Percentiles rank a stretch among this genome's conserved stretches.
phyloP scores from a whole-genome alignment of 495 filamentous ascomycete genomes.

The Apiosordaria backusii region DNA sequence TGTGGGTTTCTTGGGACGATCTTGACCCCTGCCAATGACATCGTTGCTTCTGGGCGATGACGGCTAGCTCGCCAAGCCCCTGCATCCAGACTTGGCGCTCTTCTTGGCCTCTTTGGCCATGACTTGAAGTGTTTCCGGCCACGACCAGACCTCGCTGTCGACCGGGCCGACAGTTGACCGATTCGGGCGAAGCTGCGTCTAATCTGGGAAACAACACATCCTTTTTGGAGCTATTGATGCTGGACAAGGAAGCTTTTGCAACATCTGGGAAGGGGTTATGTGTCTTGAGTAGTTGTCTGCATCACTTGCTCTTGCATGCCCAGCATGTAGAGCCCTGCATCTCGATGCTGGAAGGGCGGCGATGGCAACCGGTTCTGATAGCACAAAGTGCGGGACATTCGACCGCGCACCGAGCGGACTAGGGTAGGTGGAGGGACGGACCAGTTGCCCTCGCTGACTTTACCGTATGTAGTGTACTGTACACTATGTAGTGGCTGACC shows the following conservation, averaged over 20 bases:
- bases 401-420: constrained; percentile 1
- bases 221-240: constrained; percentile 7
- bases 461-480: background rate
- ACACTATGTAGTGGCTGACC: background rate
- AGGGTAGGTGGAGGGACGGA: background rate
- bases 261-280: background rate
- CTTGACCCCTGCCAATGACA: constrained; percentile 28
- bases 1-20: background rate
- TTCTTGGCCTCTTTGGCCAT: constrained; percentile 7
- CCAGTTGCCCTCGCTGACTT: constrained; percentile 1
- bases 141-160: constrained; percentile 11
- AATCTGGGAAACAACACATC: constrained; percentile 12
- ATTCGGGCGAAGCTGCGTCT: constrained; percentile 3
- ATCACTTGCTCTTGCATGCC: background rate
- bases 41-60: constrained; percentile 17
- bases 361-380: constrained; percentile 2
- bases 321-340: constrained; percentile 3
- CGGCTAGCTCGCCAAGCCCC: constrained; percentile 15
- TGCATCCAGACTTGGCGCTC: constrained; percentile 1
- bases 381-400: background rate
- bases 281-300: background rate
- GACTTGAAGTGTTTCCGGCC: constrained; percentile 13
- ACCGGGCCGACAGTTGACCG: constrained; percentile 13
- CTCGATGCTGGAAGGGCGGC: background rate
- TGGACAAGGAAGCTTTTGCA: background rate